A percentile compares a stretch with the other conserved stretches of the same genome.
These are phyloP conservation scores for Plasmopara muralis DNA, from an alignment of 352 stramenopile genomes.

Conservation along the genomic window DNA sequence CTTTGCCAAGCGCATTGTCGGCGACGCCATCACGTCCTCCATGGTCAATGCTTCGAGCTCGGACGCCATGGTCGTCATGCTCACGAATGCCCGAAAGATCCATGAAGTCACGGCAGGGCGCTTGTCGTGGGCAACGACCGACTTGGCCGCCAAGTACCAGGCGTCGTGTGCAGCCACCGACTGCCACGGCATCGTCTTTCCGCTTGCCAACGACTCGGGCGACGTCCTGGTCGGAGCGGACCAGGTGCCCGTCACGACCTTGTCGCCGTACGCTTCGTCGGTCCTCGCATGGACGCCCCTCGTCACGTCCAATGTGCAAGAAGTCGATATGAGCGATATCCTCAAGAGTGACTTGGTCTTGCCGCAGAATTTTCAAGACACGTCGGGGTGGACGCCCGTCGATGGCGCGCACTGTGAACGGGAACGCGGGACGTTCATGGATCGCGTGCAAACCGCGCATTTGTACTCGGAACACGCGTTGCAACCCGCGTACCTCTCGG, in stretches of 20 bases:
- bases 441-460: conserved; percentile 32
- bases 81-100: conserved; percentile 38
- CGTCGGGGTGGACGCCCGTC: conserved; percentile 24
- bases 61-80: conserved; percentile 21
- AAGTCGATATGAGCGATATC: conserved; percentile 39
- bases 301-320: conserved; percentile 39
- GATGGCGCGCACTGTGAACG: conserved; percentile 33
- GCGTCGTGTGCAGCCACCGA: conserved; percentile 22
- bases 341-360: conserved; percentile 58
- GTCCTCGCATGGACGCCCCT: conserved; percentile 31
- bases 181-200: conserved; percentile 30
- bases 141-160: conserved; percentile 28
- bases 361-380: conserved; percentile 35
- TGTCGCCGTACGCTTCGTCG: conserved; percentile 25
- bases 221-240: conserved; percentile 26
- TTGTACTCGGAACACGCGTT: conserved; percentile 46
- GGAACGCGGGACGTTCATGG: conserved; percentile 38
- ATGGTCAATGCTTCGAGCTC: conserved; percentile 5
- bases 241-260: conserved; percentile 26
- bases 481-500: conserved; percentile 38
- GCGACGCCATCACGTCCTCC: conserved; percentile 32
- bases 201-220: conserved; percentile 10
- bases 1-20: conserved; percentile 44
- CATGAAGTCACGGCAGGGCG: conserved; percentile 41
- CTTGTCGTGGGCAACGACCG: conserved; percentile 30